A percentile compares a stretch with the other conserved stretches of the same genome.
Conservation (phyloP, 2,329 filamentous ascomycete genomes). For the Stachybotrys echinatus region DNA sequence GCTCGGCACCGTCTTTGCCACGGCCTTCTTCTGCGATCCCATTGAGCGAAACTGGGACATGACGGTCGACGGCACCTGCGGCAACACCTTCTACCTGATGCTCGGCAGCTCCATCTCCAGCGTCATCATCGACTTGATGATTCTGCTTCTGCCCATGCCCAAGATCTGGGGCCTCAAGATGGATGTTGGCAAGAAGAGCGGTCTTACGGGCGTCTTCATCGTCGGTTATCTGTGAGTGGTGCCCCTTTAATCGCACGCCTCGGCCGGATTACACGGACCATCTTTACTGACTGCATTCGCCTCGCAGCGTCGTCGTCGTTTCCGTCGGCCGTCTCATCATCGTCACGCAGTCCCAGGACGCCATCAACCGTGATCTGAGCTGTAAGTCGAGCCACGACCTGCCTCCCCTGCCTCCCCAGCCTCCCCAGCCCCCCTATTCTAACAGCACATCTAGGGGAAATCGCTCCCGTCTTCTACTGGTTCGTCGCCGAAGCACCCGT, state of each 20-base stretch:
- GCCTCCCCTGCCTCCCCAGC: too few species aligned
- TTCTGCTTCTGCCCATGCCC: conserved; percentile 1
- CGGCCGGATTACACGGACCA: not conserved
- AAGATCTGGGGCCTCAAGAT: not conserved
- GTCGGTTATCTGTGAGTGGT: not conserved
- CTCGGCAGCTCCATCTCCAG: conserved; percentile 1
- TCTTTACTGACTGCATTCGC: not conserved
- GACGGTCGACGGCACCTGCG: not conserved
- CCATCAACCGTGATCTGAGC: not conserved
- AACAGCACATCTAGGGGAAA: not conserved
- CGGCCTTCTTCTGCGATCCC: not conserved
- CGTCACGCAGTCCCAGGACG: not conserved
- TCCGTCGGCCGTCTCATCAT: not conserved
- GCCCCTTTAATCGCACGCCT: too few species aligned
- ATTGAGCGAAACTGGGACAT: conserved; percentile 2
- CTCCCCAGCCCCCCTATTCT: too few species aligned
- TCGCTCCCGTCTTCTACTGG: not conserved
- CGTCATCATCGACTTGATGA: not conserved
- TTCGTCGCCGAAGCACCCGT: not conserved
- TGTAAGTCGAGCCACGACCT: not conserved
- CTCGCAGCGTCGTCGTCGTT: not conserved
- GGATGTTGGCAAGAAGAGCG: not conserved
- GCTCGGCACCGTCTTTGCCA: not conserved
- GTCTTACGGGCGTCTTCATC: not conserved
- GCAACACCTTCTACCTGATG: not conserved